Evolutionary conservation across 805 yeast genomes (phyloP), one percentile per base, ranked within the genome.

Genomic region (Wickerhamomyces chambardii): DNA sequence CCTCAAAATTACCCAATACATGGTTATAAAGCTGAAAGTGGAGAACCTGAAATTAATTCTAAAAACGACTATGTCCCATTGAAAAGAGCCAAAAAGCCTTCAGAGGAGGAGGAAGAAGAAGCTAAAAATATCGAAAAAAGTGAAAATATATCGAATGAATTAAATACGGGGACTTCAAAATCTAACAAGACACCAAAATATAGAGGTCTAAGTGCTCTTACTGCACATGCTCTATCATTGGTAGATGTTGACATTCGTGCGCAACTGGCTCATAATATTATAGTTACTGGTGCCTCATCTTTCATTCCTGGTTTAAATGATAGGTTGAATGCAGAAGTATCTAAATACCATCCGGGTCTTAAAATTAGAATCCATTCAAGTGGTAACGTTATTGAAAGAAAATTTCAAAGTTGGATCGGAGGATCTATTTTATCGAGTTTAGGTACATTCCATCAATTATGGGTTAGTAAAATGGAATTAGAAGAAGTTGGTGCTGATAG

Each of bases 391-490:
- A 68, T 68, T 37, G 96, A 89, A 58, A 72, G 96, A 51, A 73
- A 75, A 44, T 81, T 73, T 51, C 83, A 86, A 40, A 68, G 90
- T 7, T 89, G 96, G 95, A 72, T 89, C 33, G 97, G 97, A 31
- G 96, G 95, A 7, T 79, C 90, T 44, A 87, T 89, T 28, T 63
- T 89, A 37, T 77, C 95, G 6, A 79, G 92, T 35, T 67, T 89
- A 47, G 97, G 97, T 25, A 84, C 95, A 3, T 89, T 89, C 68
- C 97, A 89, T 56, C 97, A 89, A 58, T 63, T 84, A 61, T 89
- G 96, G 96, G 95, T 89, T 2, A 82, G 89, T 29, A 79, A 77
- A 50, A 75, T 73, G 44, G 97, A 89, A 57, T 84, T 80, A 48
- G 86, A 84, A 41, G 96, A 89, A 56, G 85, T 78, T 18, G 97